A percentile compares a stretch with the other conserved stretches of the same genome.
Evolutionary conservation across 345 rosid species (phyloP).

Genomic region (Camelina hispida): DNA sequence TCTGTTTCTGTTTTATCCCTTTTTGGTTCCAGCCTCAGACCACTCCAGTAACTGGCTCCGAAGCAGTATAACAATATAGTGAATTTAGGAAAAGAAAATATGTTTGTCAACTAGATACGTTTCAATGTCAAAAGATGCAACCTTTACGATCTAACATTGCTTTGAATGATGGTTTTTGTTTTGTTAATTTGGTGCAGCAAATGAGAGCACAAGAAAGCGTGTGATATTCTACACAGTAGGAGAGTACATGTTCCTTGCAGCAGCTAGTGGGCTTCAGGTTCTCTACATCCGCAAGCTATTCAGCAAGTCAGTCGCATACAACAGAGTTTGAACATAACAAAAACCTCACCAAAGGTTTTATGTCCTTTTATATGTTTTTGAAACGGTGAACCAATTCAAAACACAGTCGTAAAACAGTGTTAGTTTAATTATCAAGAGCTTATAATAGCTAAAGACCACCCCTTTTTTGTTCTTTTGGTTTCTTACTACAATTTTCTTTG

Average conservation of each 20-base stretch:
- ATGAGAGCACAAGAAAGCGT: conserved; percentile 89
- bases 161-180: background rate
- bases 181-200: conserved; percentile 59
- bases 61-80: background rate
- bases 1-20: background rate
- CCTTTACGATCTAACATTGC: background rate
- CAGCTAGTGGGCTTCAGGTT: conserved; percentile 78
- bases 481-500: conserved; percentile 25
- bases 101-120: background rate
- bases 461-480: conserved; percentile 13
- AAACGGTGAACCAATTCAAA: conserved; percentile 13
- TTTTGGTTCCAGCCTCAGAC: background rate
- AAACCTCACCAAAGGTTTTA: conserved; percentile 3
- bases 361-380: conserved; percentile 9
- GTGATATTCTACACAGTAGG: conserved; percentile 83
- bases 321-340: conserved; percentile 63
- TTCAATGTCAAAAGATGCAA: conserved; percentile 5
- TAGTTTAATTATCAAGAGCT: conserved; percentile 32
- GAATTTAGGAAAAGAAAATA: background rate
- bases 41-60: background rate
- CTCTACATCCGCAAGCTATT: conserved; percentile 87
- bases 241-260: conserved; percentile 75
- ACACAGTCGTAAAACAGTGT: conserved; percentile 31
- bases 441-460: conserved; percentile 25
- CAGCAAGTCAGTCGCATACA: conserved; percentile 92